Base-by-base conservation (phyloP, 306 rosid genomes). In the Cyclanthera cordifolia region DNA sequence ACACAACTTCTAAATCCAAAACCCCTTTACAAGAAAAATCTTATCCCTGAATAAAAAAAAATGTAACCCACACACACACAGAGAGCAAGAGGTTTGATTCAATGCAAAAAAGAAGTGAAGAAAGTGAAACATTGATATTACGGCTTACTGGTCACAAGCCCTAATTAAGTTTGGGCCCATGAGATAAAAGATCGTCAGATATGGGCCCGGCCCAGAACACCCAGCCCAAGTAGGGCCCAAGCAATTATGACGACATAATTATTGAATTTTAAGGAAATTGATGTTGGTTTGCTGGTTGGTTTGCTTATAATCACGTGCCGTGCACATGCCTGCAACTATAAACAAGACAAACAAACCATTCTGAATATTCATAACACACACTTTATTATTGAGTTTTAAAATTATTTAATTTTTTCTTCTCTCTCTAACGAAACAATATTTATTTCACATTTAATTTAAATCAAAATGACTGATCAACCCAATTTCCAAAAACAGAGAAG, bases 301-400 rank as follows among this genome's bases (percentile, higher is more conserved):
- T 55, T 48, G 68, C 25, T 65, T 14, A 6, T 20, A 65, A 12
- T 65, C 49, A 14, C 25, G 53, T 65, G 34, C 51, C 45, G 3
- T 13, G 37, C 46, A 30, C 69, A 11, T 37, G 46, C 49, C 67
- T 32, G 7, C 68, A 4, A 39, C 12, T 23, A 4, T 45, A 28
- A 68, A 68, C 59, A 68, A 50, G 72, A 68, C 72, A 68, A 48
- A 52, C 10, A 47, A 50, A 68, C 72, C 16, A 68, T 68, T 68
- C 70, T 6, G 41, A 34, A 34, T 34, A n/a, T n/a, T n/a, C n/a
- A n/a, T n/a, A n/a, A n/a, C n/a, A n/a, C n/a, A n/a, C n/a, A n/a
- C n/a, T n/a, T n/a, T n/a, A n/a, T n/a, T n/a, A n/a, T n/a, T n/a
- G n/a, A n/a, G n/a, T n/a, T n/a, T n/a, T n/a, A n/a, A n/a, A n/a